A percentile compares a stretch with the other conserved stretches of the same genome.
Conservation (phyloP, 176 grass and related monocot genomes). For the Poa pratensis region DNA sequence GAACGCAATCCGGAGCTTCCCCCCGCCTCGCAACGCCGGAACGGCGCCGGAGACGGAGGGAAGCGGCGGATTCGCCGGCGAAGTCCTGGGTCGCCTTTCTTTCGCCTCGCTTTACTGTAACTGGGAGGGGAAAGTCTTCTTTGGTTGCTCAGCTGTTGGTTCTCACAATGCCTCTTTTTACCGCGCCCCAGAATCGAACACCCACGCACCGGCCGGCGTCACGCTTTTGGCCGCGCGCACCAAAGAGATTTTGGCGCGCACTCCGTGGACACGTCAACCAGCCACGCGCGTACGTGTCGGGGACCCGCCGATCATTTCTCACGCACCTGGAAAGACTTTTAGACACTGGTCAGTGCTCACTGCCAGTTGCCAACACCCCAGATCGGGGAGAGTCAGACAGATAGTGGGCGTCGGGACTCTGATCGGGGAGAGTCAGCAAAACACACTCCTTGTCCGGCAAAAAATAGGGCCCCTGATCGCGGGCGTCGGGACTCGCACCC, state of each 20-base stretch:
- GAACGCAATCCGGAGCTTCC: no score
- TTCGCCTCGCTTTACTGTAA: no score
- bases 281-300: conserved; percentile 33
- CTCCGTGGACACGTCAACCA: neutral
- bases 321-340: conserved; percentile 41
- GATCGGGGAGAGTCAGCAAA: neutral
- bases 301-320: conserved; percentile 22
- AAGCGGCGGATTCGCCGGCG: no score
- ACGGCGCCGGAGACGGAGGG: no score
- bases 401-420: conserved; percentile 23
- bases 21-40: no score
- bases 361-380: conserved; percentile 14
- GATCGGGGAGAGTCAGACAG: conserved; percentile 7
- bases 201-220: neutral
- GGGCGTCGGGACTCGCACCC: neutral
- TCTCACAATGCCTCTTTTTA: no score
- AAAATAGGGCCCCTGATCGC: neutral
- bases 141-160: no score
- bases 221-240: neutral
- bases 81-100: no score
- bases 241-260: neutral
- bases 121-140: no score
- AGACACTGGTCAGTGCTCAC: neutral
- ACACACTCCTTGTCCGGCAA: neutral
- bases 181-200: no score